phyloP scores from a whole-genome alignment of 768 basidiomycete species.

The Calocybe indica region DNA sequence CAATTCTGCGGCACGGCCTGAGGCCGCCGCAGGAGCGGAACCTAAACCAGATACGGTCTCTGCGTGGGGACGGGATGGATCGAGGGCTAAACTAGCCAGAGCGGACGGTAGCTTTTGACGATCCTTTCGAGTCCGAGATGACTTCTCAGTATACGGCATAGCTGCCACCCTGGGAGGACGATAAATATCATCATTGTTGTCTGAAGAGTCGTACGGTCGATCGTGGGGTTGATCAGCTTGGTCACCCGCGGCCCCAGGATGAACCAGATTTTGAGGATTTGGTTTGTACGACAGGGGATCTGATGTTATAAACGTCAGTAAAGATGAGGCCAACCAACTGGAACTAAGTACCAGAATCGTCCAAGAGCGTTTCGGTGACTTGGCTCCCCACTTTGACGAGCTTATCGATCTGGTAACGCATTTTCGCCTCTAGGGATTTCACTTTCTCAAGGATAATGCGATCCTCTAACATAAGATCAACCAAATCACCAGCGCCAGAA shows the following conservation, averaged over 20 bases:
- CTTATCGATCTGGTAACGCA: slow-evolving; percentile 96
- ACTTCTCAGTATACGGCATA: slow-evolving; percentile 62
- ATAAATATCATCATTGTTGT: slow-evolving; percentile 39
- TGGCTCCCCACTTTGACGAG: slow-evolving; percentile 67
- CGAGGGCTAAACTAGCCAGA: slow-evolving; percentile 56
- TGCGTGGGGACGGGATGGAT: slow-evolving; percentile 61
- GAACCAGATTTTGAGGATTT: slow-evolving; percentile 72
- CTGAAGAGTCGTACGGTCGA: background rate
- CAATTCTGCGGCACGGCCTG: slow-evolving; percentile 73
- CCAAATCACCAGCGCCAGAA: slow-evolving; percentile 59
- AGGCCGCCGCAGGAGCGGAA: slow-evolving; percentile 46
- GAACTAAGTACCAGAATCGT: slow-evolving; percentile 53
- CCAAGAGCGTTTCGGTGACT: slow-evolving; percentile 39
- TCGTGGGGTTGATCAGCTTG: slow-evolving; percentile 10
- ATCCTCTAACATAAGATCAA: slow-evolving; percentile 73
- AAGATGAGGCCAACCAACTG: background rate
- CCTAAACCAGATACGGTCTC: slow-evolving; percentile 76
- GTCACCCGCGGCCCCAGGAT: slow-evolving; percentile 23
- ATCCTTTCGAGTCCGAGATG: slow-evolving; percentile 29
- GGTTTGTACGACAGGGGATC: slow-evolving; percentile 92
- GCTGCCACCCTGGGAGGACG: slow-evolving; percentile 87
- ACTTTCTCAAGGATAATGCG: slow-evolving; percentile 87
- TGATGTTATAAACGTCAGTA: slow-evolving; percentile 19
- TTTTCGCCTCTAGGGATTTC: slow-evolving; percentile 74
- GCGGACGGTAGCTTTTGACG: slow-evolving; percentile 59